A percentile compares a stretch with the other conserved stretches of the same genome.
These are phyloP conservation scores for Bjerkandera adusta DNA, from an alignment of 1,284 basidiomycete species.

Conservation along the genomic window DNA sequence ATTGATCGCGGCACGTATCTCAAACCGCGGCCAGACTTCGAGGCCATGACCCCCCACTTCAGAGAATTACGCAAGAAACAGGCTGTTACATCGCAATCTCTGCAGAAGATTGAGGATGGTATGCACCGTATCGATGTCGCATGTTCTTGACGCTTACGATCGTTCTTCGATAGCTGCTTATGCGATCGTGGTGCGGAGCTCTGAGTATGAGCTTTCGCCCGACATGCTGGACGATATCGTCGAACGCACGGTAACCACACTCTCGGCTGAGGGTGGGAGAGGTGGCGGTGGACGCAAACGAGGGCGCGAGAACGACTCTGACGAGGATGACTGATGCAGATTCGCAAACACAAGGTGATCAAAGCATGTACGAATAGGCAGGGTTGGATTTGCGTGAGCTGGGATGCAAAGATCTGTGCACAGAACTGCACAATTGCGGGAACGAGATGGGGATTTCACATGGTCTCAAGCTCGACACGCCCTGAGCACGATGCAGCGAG, in stretches of 20 bases:
- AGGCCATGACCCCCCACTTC: slow-evolving; percentile 66
- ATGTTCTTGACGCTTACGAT: slow-evolving; percentile 2
- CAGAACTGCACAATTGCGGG: no score
- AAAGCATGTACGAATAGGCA: no score
- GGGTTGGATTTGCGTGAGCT: no score
- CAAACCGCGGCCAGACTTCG: slow-evolving; percentile 75
- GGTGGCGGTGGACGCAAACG: slow-evolving; percentile 9
- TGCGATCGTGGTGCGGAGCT: slow-evolving; percentile 64
- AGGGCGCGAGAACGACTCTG: slow-evolving; percentile 14
- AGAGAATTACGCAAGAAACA: slow-evolving; percentile 87
- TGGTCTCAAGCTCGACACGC: no score
- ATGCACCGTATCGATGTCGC: neutral
- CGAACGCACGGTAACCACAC: slow-evolving; percentile 43
- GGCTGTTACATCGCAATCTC: slow-evolving; percentile 76
- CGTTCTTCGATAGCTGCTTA: slow-evolving; percentile 55
- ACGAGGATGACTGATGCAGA: slow-evolving; percentile 13
- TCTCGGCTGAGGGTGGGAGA: slow-evolving; percentile 16
- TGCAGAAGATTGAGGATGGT: slow-evolving; percentile 96
- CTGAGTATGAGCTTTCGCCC: slow-evolving; percentile 66
- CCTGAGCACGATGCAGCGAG: no score
- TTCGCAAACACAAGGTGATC: no score
- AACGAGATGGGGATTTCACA: no score
- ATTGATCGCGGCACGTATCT: neutral
- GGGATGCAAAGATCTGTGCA: no score
- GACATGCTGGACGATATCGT: slow-evolving; percentile 70